A percentile compares a stretch with the other conserved stretches of the same genome.
These are phyloP conservation scores for Inonotus obliquus DNA, from an alignment of 1,284 basidiomycete species.

Conservation along the genomic window DNA sequence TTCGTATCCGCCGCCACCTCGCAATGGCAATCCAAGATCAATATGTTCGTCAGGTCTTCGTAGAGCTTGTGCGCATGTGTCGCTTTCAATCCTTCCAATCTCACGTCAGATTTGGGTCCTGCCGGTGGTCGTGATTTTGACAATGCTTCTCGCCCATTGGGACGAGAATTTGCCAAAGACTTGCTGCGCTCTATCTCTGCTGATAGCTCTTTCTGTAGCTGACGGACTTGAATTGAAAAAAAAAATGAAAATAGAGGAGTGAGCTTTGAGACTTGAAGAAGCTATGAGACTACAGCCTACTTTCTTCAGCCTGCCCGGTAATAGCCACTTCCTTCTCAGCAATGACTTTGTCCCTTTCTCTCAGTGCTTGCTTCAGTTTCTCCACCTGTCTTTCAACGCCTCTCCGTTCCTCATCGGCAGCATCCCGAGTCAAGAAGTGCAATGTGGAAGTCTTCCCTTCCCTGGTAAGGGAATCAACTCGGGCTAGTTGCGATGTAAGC, in stretches of 20 bases:
- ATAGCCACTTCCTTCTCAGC: slow-evolving; percentile 33
- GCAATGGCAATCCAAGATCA: slow-evolving; percentile 30
- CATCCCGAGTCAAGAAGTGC: slow-evolving; percentile 66
- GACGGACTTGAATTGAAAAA: slow-evolving; percentile 37
- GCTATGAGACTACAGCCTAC: not conserved
- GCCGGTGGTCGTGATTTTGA: not conserved
- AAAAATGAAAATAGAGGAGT: slow-evolving; percentile 5
- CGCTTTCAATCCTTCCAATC: slow-evolving; percentile 4
- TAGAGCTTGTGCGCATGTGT: slow-evolving; percentile 43
- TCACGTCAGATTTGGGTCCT: not conserved
- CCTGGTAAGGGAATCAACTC: slow-evolving; percentile 47
- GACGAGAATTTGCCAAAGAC: slow-evolving; percentile 37
- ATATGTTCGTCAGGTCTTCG: slow-evolving; percentile 38
- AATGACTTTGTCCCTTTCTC: slow-evolving; percentile 40
- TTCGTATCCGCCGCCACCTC: slow-evolving; percentile 26
- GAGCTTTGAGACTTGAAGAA: not conserved
- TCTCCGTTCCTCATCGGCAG: slow-evolving; percentile 63
- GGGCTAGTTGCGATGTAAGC: slow-evolving; percentile 48
- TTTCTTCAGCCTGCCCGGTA: slow-evolving; percentile 5
- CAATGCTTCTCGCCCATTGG: slow-evolving; percentile 10
- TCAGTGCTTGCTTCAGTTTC: slow-evolving; percentile 39
- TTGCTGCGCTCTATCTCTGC: slow-evolving; percentile 58
- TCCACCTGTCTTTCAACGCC: slow-evolving; percentile 45
- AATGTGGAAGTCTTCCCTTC: slow-evolving; percentile 46
- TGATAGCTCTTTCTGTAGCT: slow-evolving; percentile 49